A percentile compares a stretch with the other conserved stretches of the same genome.
Conservation (phyloP, 2,329 filamentous ascomycete species). For the Sclerotinia subarctica region DNA sequence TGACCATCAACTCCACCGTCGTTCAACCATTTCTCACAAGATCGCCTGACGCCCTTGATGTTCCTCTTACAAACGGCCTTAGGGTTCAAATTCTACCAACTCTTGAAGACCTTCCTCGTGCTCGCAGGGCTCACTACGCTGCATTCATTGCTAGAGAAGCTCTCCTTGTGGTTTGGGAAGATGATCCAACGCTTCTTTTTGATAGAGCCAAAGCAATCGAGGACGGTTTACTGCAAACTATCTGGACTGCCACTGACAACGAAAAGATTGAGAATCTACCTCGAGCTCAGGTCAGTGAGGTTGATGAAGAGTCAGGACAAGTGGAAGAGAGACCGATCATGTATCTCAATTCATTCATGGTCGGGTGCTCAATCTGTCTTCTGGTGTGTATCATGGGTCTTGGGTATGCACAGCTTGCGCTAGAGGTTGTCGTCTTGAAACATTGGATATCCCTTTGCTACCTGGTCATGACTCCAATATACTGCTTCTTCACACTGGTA, state of each 20-base stretch:
- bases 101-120: constrained; percentile 65
- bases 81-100: constrained; percentile 72
- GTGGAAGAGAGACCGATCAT: constrained; percentile 65
- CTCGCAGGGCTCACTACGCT: constrained; percentile 75
- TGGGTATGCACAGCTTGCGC: constrained; percentile 66
- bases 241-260: constrained; percentile 62
- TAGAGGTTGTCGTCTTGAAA: constrained; percentile 64
- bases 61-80: constrained; percentile 74
- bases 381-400: constrained; percentile 66
- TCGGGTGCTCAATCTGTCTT: constrained; percentile 62
- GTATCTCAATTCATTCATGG: constrained; percentile 65
- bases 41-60: constrained; percentile 69
- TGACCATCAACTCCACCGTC: constrained; percentile 76
- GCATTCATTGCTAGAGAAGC: constrained; percentile 72
- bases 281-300: constrained; percentile 50
- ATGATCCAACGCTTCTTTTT: constrained; percentile 69
- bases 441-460: constrained; percentile 62
- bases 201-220: constrained; percentile 70
- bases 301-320: constrained; percentile 71
- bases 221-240: constrained; percentile 71
- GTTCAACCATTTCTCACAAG: constrained; percentile 75
- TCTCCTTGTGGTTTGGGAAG: constrained; percentile 77
- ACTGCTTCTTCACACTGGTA: constrained; percentile 71
- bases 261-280: constrained; percentile 53
- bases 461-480: constrained; percentile 63